Evolutionary conservation across 1,284 basidiomycete genomes (phyloP).

Genomic region (Vanrija pseudolonga): DNA sequence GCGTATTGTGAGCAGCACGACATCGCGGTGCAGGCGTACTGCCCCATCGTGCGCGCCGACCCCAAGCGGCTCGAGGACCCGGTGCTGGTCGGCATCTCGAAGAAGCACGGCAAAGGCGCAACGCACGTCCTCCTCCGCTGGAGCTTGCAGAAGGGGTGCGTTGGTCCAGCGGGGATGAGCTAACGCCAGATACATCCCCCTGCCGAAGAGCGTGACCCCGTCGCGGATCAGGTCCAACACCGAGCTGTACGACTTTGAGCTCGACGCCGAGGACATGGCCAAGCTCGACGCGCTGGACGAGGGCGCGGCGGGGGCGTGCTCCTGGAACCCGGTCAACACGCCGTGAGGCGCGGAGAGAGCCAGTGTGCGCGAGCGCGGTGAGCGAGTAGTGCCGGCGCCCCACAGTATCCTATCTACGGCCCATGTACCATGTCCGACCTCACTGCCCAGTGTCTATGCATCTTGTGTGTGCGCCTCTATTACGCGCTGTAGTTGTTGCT

Average conservation of each 20-base stretch:
- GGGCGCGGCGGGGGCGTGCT: slow-evolving; percentile 59
- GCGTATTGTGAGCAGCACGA: slow-evolving; percentile 65
- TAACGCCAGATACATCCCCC: slow-evolving; percentile 58
- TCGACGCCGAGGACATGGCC: slow-evolving; percentile 61
- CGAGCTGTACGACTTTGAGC: slow-evolving; percentile 65
- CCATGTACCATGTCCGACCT: no score
- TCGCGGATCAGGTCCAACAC: slow-evolving; percentile 66
- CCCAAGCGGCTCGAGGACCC: slow-evolving; percentile 54
- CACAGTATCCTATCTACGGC: not conserved
- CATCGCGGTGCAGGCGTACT: slow-evolving; percentile 75
- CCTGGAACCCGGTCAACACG: slow-evolving; percentile 68
- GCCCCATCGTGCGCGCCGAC: slow-evolving; percentile 63
- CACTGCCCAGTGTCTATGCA: not conserved
- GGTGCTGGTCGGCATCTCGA: slow-evolving; percentile 56
- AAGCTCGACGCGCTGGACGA: slow-evolving; percentile 61
- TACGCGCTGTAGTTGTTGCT: not conserved
- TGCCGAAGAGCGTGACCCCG: slow-evolving; percentile 71
- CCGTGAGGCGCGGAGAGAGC: not conserved
- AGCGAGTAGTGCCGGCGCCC: not conserved
- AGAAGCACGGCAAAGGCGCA: slow-evolving; percentile 61
- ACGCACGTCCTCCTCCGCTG: slow-evolving; percentile 76
- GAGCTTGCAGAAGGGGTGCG: slow-evolving; percentile 75
- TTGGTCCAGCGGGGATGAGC: slow-evolving; percentile 5
- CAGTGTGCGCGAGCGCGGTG: no score
- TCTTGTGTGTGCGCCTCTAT: not conserved